A percentile compares a stretch with the other conserved stretches of the same genome.
Evolutionary conservation across 2,329 filamentous ascomycete species (phyloP).

Genomic region (Mycosphaerelloides madeirae): DNA sequence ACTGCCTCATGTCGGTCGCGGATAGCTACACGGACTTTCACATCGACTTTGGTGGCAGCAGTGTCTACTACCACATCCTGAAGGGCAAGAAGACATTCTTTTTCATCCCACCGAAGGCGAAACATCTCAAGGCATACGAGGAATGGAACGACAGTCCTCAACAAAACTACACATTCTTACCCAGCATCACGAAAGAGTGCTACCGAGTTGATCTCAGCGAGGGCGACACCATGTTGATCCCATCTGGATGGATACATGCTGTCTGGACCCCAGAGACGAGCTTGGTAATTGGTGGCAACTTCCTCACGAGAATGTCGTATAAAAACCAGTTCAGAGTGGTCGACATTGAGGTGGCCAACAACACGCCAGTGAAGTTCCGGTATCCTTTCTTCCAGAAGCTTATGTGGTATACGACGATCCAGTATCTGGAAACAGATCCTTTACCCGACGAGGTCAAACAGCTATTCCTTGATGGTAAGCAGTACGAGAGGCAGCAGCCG

Average conservation of each 20-base stretch:
- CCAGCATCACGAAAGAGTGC: conserved; percentile 61
- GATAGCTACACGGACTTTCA: conserved; percentile 70
- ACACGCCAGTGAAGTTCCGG: conserved; percentile 60
- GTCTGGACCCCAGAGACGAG: conserved; percentile 68
- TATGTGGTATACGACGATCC: conserved; percentile 63
- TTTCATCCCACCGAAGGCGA: conserved; percentile 65
- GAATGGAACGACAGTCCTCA: conserved; percentile 65
- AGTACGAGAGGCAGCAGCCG: conserved; percentile 52
- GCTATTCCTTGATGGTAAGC: conserved; percentile 51
- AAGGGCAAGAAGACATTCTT: conserved; percentile 67
- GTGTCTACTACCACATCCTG: conserved; percentile 66
- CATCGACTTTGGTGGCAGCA: conserved; percentile 67
- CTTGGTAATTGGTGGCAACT: conserved; percentile 67
- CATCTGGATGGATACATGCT: conserved; percentile 67
- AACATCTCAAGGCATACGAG: conserved; percentile 65
- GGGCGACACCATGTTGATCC: conserved; percentile 67
- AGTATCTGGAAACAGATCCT: conserved; percentile 61
- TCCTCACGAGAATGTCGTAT: conserved; percentile 61
- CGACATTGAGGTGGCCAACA: conserved; percentile 63
- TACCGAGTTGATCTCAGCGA: conserved; percentile 62
- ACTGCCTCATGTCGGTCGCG: conserved; percentile 66
- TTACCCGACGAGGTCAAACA: conserved; percentile 54
- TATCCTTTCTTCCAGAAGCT: conserved; percentile 67
- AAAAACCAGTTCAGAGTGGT: conserved; percentile 62
- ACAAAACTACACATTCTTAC: conserved; percentile 62